Conservation (phyloP, 75 land plant species). For the Pinus tabuliformis region DNA sequence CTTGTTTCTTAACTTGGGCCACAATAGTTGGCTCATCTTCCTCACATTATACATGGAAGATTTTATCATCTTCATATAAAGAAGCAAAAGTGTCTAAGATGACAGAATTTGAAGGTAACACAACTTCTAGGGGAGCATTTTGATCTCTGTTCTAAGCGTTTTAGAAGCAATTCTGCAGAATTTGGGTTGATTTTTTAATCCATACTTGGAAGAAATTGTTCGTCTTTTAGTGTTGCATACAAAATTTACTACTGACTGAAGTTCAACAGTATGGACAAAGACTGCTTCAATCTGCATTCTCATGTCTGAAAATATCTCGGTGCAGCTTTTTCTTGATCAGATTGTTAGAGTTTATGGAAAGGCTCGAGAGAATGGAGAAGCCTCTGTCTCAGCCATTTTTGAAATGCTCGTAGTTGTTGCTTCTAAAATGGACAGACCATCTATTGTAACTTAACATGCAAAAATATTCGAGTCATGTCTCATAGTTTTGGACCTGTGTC, state of each 20-base stretch:
- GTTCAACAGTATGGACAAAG: slow-evolving; percentile 37
- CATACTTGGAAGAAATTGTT: slow-evolving; percentile 72
- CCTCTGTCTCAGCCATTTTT: slow-evolving; percentile 44
- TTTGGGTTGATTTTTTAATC: slow-evolving; percentile 79
- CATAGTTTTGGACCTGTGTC: slow-evolving; percentile 74
- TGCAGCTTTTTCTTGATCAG: slow-evolving; percentile 72
- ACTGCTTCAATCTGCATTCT: slow-evolving; percentile 50
- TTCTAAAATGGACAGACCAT: slow-evolving; percentile 65
- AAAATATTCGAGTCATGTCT: slow-evolving; percentile 66
- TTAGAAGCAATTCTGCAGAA: slow-evolving; percentile 69
- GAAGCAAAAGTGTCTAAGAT: neutral
- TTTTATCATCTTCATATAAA: neutral
- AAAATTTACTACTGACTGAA: slow-evolving; percentile 19
- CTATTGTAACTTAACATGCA: slow-evolving; percentile 52
- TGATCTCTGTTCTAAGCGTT: slow-evolving; percentile 37
- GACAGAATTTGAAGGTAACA: neutral
- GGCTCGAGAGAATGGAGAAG: slow-evolving; percentile 57
- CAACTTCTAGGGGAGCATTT: slow-evolving; percentile 10
- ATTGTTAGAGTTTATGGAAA: slow-evolving; percentile 48
- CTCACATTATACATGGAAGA: slow-evolving; percentile 41
- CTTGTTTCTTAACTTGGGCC: slow-evolving; percentile 63
- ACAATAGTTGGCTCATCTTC: slow-evolving; percentile 57
- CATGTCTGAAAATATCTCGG: slow-evolving; percentile 69
- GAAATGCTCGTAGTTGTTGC: slow-evolving; percentile 52
- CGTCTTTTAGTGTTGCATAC: slow-evolving; percentile 53